Conservation (phyloP, 1,284 basidiomycete genomes). For the Malassezia cuniculi region DNA sequence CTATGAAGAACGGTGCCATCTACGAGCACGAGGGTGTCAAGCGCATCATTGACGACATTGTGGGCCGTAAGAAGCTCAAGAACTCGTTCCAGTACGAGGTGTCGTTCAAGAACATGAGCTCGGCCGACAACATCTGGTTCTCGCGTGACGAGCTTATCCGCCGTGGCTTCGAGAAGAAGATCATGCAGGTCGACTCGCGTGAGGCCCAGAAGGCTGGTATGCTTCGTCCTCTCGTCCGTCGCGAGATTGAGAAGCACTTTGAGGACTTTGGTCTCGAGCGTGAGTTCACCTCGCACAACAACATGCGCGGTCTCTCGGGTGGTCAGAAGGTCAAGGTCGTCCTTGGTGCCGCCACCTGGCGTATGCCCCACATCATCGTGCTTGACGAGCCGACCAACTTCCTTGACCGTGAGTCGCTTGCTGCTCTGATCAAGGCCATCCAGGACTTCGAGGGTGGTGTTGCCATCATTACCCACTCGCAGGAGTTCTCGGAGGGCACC, state of each 20-base stretch:
- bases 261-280: slow-evolving; percentile 45
- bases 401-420: slow-evolving; percentile 45
- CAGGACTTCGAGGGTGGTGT: slow-evolving; percentile 44
- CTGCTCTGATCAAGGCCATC: slow-evolving; percentile 43
- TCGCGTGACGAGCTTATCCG: slow-evolving; percentile 40
- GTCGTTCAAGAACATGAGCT: slow-evolving; percentile 45
- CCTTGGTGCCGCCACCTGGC: slow-evolving; percentile 43
- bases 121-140: slow-evolving; percentile 43
- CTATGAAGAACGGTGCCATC: slow-evolving; percentile 44
- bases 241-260: slow-evolving; percentile 45
- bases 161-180: slow-evolving; percentile 41
- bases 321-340: slow-evolving; percentile 46
- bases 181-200: slow-evolving; percentile 37
- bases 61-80: slow-evolving; percentile 45
- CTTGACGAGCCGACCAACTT: slow-evolving; percentile 46
- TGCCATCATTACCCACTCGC: slow-evolving; percentile 42
- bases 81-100: slow-evolving; percentile 46
- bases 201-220: slow-evolving; percentile 43
- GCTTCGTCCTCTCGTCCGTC: slow-evolving; percentile 42
- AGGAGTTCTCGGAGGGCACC: slow-evolving; percentile 42
- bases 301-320: slow-evolving; percentile 45
- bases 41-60: slow-evolving; percentile 43
- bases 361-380: slow-evolving; percentile 43
- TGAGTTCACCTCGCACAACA: slow-evolving; percentile 46
- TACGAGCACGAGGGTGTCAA: slow-evolving; percentile 43